A percentile compares a stretch with the other conserved stretches of the same genome.
These are phyloP conservation scores for Vaccinium macrocarpon DNA, from an alignment of 148 eudicot genomes.

Conservation along the genomic window DNA sequence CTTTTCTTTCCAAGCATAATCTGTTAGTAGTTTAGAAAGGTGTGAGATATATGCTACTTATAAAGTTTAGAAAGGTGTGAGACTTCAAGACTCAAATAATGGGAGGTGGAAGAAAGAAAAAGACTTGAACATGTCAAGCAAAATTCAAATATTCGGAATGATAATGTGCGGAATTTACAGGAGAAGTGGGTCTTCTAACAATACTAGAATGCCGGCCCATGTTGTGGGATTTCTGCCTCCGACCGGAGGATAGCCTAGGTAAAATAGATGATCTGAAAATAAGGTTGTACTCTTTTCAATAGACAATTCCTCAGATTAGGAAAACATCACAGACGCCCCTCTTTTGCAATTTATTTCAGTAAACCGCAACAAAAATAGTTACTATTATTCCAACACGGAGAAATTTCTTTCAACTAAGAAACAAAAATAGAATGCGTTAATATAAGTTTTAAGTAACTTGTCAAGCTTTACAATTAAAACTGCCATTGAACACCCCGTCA, in stretches of 20 bases:
- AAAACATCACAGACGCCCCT: background rate
- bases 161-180: background rate
- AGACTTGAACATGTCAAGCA: background rate
- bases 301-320: background rate
- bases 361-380: background rate
- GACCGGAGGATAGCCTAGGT: background rate
- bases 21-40: background rate
- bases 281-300: background rate
- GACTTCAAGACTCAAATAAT: background rate
- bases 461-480: background rate
- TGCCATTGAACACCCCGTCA: background rate
- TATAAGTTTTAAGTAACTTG: background rate
- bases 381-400: background rate
- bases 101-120: background rate
- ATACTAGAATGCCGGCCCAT: background rate
- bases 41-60: background rate
- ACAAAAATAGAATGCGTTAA: background rate
- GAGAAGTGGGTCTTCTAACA: background rate
- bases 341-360: background rate
- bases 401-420: background rate
- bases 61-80: background rate
- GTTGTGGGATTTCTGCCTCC: background rate
- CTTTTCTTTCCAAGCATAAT: background rate
- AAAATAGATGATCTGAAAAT: background rate
- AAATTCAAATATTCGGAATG: background rate